A percentile compares a stretch with the other conserved stretches of the same genome.
Conservation (phyloP, 768 basidiomycete genomes). For the Mycena galericulata region DNA sequence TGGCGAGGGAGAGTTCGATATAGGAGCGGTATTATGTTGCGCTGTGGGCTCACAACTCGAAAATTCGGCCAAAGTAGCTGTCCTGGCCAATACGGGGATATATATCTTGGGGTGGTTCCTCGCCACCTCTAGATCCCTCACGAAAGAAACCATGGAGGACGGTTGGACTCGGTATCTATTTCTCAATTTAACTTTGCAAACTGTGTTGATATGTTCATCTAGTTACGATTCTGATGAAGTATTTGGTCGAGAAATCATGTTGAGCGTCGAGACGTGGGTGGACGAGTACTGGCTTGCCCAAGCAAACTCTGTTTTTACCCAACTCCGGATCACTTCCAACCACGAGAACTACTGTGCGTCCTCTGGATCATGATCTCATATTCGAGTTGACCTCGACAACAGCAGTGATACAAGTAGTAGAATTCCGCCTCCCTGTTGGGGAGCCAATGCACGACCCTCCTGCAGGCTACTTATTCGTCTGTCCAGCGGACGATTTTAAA, state of each 20-base stretch:
- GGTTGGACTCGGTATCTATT: background rate
- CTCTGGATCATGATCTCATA: too few species aligned
- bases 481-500: background rate
- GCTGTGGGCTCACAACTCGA: too few species aligned
- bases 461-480: background rate
- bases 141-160: background rate
- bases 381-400: too few species aligned
- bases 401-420: too few species aligned
- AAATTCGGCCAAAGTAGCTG: too few species aligned
- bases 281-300: background rate
- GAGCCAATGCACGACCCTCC: background rate
- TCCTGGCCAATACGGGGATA: background rate
- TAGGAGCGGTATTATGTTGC: too few species aligned
- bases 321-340: background rate
- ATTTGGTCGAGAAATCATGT: background rate
- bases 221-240: background rate
- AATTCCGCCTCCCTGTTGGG: too few species aligned
- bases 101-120: background rate
- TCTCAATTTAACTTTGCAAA: background rate
- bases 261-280: too few species aligned
- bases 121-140: background rate
- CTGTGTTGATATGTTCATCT: too few species aligned
- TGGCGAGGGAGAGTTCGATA: too few species aligned
- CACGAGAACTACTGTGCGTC: background rate
- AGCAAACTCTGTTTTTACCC: constrained; percentile 1